Conservation (phyloP, 257 asterid genomes). For the Plantago elongata region DNA sequence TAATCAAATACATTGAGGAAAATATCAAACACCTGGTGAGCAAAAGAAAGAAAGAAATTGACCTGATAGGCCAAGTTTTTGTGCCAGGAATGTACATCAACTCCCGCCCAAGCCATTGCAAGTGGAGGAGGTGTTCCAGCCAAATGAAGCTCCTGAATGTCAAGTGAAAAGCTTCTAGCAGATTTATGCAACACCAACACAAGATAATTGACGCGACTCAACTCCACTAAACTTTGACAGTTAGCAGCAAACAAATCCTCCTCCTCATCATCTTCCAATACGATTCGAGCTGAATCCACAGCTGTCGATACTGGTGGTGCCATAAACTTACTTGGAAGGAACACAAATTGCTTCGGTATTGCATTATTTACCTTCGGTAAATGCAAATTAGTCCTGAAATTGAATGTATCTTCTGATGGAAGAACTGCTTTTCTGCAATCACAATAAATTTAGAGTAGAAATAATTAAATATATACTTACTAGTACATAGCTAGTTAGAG, state of each 20-base stretch:
- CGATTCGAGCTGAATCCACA: slow-evolving; percentile 25
- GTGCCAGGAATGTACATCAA: slow-evolving; percentile 36
- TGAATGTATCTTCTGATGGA: slow-evolving; percentile 24
- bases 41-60: neutral
- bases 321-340: slow-evolving; percentile 17
- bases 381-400: slow-evolving; percentile 17
- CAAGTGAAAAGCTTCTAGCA: slow-evolving; percentile 54
- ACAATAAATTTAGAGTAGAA: slow-evolving; percentile 5
- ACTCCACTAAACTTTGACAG: slow-evolving; percentile 28
- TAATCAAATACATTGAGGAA: no score
- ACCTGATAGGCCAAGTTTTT: slow-evolving; percentile 37
- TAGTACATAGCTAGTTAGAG: neutral
- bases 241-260: slow-evolving; percentile 20
- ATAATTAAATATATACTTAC: neutral
- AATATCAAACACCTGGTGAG: slow-evolving; percentile 14
- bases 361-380: slow-evolving; percentile 21
- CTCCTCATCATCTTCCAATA: slow-evolving; percentile 30
- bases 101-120: slow-evolving; percentile 66
- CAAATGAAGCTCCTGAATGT: slow-evolving; percentile 40
- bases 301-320: slow-evolving; percentile 34
- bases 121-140: slow-evolving; percentile 42
- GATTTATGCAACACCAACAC: slow-evolving; percentile 53
- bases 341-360: slow-evolving; percentile 22
- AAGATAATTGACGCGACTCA: slow-evolving; percentile 50
- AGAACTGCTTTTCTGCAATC: slow-evolving; percentile 39